Evolutionary conservation across 1,284 basidiomycete genomes (phyloP), one percentile per base, ranked within the genome.

Genomic region (Malassezia nana): DNA sequence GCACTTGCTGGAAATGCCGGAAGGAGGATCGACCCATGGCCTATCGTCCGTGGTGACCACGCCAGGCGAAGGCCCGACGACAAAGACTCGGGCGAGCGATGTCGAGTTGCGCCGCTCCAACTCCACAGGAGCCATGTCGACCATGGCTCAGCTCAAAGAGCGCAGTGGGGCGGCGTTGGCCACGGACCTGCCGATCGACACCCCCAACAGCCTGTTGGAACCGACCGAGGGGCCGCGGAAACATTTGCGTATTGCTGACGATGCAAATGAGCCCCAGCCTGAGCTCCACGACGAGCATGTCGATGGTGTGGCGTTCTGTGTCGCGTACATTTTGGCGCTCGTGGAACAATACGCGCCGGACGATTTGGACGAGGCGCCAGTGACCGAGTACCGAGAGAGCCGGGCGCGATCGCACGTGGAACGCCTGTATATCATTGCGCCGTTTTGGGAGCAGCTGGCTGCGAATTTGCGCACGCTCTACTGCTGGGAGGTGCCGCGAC

Each of bases 381-480:
- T 66, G 39, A 59, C 61, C 45, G 57, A 66, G 28, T 74, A 72
- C 48, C 66, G 71, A 38, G 71, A 74, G 46, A 59, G 65, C 24
- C 55, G 63, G 8, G 63, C 65, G 6, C 65, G 71, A 12, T 67
- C 66, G 13, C 71, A 74, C 42, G 45, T 74, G 18, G 69, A 71
- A 48, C 64, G 71, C 6, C 60, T 74, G 26, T 74, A 74, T 50
- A 61, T 71, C 25, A 74, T 73, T 45, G 71, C 71, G 6, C 71
- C 71, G 0, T 74, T 74, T 45, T 74, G 71, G 71, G 71, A 74
- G 46, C 61, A 67, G 53, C 61, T 74, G 12, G 60, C 46, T 4
- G 16, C 25, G 20, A 49, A 54, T 10, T n/a, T 63, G 10, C 62
- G 58, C 12, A 35, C 46, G 9, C 32, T 65, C 24, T 65, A 64